Conservation (phyloP, 352 stramenopile species). For the Phytophthora boehmeriae region DNA sequence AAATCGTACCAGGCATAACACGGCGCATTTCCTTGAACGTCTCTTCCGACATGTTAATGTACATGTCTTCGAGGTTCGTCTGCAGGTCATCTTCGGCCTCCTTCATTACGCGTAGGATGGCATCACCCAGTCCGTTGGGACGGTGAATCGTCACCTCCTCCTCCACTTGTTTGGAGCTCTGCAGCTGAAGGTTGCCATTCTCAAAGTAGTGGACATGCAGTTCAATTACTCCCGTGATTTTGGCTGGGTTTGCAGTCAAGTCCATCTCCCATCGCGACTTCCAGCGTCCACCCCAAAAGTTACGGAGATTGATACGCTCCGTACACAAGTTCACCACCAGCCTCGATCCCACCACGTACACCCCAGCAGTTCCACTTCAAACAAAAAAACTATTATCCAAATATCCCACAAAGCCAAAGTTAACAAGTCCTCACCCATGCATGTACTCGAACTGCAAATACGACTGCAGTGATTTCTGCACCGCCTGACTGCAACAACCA, state of each 20-base stretch:
- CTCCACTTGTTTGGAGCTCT: conserved; percentile 77
- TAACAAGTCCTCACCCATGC: conserved; percentile 46
- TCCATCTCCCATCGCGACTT: conserved; percentile 84
- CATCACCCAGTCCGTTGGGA: conserved; percentile 57
- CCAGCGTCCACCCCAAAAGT: conserved; percentile 90
- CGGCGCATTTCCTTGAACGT: conserved; percentile 95
- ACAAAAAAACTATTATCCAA: conserved; percentile 8
- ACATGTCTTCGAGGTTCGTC: conserved; percentile 93
- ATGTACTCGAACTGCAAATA: conserved; percentile 90
- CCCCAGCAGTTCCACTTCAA: conserved; percentile 74
- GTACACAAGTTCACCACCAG: conserved; percentile 84
- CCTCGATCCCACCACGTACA: conserved; percentile 70
- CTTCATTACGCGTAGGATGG: conserved; percentile 78
- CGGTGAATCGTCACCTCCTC: conserved; percentile 54
- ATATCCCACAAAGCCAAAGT: neutral
- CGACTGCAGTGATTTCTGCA: conserved; percentile 78
- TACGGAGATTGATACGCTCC: conserved; percentile 89
- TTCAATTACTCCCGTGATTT: conserved; percentile 66
- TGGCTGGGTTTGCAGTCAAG: conserved; percentile 49
- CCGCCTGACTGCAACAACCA: conserved; percentile 12
- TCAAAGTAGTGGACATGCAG: conserved; percentile 96
- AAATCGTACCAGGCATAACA: conserved; percentile 86
- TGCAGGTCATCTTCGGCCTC: conserved; percentile 87
- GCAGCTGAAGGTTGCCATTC: conserved; percentile 95
- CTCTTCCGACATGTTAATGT: conserved; percentile 95